phyloP scores from a whole-genome alignment of 2,329 filamentous ascomycete species.

The Huntiella abstrusa region DNA sequence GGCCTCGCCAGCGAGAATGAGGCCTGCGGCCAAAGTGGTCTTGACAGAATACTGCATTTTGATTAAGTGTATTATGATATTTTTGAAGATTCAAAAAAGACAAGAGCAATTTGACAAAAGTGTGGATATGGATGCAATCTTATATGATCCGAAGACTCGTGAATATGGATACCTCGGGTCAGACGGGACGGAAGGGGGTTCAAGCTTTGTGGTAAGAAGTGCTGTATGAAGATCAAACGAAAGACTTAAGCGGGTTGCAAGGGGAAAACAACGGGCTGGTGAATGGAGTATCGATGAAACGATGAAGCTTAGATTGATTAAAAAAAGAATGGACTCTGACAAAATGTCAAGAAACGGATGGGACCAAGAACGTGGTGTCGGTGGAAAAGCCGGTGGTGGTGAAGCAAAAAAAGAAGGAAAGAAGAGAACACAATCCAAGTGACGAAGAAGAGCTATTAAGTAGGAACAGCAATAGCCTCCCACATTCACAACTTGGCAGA shows the following conservation, averaged over 20 bases:
- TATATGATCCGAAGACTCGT: background rate
- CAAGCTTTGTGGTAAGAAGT: slow-evolving; percentile 3
- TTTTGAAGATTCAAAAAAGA: slow-evolving; percentile 1
- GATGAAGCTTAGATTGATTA: background rate
- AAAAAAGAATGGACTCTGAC: slow-evolving; percentile 4
- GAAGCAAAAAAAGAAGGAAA: slow-evolving; percentile 9
- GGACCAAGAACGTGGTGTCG: background rate
- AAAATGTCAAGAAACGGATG: slow-evolving; percentile 6
- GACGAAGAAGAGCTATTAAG: background rate
- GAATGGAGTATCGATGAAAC: background rate
- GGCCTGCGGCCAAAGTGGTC: slow-evolving; percentile 19
- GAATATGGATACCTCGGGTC: too few relatives aligned
- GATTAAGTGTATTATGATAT: slow-evolving; percentile 5
- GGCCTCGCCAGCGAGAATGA: slow-evolving; percentile 24
- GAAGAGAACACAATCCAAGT: background rate
- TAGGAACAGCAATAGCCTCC: slow-evolving; percentile 2
- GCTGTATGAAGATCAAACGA: slow-evolving; percentile 8
- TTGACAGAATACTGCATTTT: slow-evolving; percentile 17
- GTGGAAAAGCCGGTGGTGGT: slow-evolving; percentile 5
- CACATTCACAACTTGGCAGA: background rate
- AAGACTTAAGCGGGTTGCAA: background rate
- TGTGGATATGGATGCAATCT: background rate
- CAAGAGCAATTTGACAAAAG: background rate
- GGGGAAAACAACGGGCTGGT: background rate
- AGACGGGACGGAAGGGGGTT: background rate